Evolutionary conservation across 208 protist species (phyloP).

Genomic region (Trichomonas vaginalis): DNA sequence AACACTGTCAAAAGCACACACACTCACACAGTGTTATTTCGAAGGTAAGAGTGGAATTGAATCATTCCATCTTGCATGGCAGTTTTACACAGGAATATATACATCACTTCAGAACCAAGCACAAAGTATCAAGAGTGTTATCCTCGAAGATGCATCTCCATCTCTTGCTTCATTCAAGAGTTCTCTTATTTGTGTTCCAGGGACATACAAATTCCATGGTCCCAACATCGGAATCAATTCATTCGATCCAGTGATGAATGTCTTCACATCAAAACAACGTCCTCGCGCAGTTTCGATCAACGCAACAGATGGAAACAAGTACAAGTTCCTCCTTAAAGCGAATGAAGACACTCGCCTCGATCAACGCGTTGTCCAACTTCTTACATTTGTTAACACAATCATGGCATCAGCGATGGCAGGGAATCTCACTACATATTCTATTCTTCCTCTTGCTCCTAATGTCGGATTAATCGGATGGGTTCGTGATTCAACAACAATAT

Average conservation of each 20-base stretch:
- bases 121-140: background rate
- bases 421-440: background rate
- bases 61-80: background rate
- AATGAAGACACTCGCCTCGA: constrained; percentile 2
- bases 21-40: background rate
- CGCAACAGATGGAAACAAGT: background rate
- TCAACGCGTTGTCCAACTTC: background rate
- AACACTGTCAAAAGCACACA: background rate
- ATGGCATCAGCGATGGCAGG: background rate
- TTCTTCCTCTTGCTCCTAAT: background rate
- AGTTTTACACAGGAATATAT: background rate
- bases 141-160: background rate
- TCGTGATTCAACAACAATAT: background rate
- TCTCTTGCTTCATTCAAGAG: background rate
- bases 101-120: background rate
- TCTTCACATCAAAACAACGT: background rate
- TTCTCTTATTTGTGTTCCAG: background rate
- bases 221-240: background rate
- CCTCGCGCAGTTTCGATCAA: background rate
- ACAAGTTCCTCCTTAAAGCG: background rate
- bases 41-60: too few relatives aligned
- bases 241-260: background rate
- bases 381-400: background rate
- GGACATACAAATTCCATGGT: background rate
- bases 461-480: constrained; percentile 5